Conservation (phyloP, 352 stramenopile species). For the Pythium myriotylum region DNA sequence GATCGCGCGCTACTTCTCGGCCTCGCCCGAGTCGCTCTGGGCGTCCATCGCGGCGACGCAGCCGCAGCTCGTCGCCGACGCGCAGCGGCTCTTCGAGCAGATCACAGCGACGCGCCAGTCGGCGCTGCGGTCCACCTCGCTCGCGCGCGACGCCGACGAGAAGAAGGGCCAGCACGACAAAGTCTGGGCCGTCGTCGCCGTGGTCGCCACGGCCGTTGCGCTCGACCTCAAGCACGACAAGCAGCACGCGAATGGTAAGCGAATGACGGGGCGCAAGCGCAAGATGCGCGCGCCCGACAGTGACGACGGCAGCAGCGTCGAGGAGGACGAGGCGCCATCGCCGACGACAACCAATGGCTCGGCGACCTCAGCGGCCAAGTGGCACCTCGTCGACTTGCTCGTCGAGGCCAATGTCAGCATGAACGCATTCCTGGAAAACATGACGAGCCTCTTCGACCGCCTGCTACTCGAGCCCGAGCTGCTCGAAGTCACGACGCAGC, state of each 20-base stretch:
- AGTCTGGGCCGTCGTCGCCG: slow-evolving; percentile 34
- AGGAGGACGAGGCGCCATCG: neutral
- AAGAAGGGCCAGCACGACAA: slow-evolving; percentile 24
- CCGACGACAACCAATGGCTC: neutral
- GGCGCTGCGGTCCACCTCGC: slow-evolving; percentile 31
- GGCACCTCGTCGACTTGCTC: slow-evolving; percentile 32
- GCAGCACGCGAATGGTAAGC: slow-evolving; percentile 5
- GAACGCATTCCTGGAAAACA: slow-evolving; percentile 63
- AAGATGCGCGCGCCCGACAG: slow-evolving; percentile 6
- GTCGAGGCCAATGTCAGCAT: slow-evolving; percentile 58
- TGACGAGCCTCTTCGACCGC: slow-evolving; percentile 82
- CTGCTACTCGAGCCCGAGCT: slow-evolving; percentile 75
- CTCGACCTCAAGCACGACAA: slow-evolving; percentile 15
- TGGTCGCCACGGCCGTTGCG: slow-evolving; percentile 31
- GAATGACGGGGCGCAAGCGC: slow-evolving; percentile 27
- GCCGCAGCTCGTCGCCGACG: slow-evolving; percentile 24
- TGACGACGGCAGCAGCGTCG: slow-evolving; percentile 2
- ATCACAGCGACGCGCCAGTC: slow-evolving; percentile 37
- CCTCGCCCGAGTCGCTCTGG: slow-evolving; percentile 34
- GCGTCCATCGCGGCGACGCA: slow-evolving; percentile 15
- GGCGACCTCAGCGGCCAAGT: neutral
- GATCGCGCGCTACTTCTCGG: slow-evolving; percentile 28
- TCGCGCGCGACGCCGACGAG: slow-evolving; percentile 5
- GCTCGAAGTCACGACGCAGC: slow-evolving; percentile 60
- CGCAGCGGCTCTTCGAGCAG: slow-evolving; percentile 34